Percentiles rank a stretch among this genome's conserved stretches.
Evolutionary conservation across 2,329 filamentous ascomycete species (phyloP).

Genomic region (Hypoxylon sp.): DNA sequence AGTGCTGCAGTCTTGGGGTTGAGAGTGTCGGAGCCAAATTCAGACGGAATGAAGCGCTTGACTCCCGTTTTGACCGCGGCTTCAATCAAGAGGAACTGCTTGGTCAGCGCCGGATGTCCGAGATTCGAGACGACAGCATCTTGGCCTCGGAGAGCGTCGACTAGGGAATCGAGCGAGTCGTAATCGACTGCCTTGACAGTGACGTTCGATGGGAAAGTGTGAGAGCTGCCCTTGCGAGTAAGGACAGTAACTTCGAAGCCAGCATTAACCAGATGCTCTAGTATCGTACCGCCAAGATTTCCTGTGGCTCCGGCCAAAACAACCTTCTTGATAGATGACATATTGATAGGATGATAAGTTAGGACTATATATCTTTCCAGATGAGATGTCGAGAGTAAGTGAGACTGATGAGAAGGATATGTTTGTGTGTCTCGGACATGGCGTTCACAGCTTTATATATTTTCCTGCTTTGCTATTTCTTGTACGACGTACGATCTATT

Average conservation of each 20-base stretch:
- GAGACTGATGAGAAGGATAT: slow-evolving; percentile 7
- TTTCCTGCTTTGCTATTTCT: slow-evolving; percentile 8
- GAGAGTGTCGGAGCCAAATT: slow-evolving; percentile 65
- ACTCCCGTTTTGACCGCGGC: slow-evolving; percentile 72
- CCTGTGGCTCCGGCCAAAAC: slow-evolving; percentile 48
- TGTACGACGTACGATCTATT: slow-evolving; percentile 2
- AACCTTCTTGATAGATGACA: slow-evolving; percentile 45
- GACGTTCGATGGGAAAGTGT: slow-evolving; percentile 56
- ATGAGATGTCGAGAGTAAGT: not conserved
- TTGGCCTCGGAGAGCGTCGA: slow-evolving; percentile 65
- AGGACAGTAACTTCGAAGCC: slow-evolving; percentile 69
- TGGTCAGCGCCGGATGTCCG: slow-evolving; percentile 41
- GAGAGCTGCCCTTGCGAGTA: slow-evolving; percentile 62
- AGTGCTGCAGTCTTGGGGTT: slow-evolving; percentile 58
- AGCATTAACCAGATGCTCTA: slow-evolving; percentile 57
- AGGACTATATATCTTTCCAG: not conserved
- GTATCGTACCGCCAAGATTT: slow-evolving; percentile 58
- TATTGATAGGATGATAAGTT: slow-evolving; percentile 27
- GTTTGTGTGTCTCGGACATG: slow-evolving; percentile 1
- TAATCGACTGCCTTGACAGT: slow-evolving; percentile 65
- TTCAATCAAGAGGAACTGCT: slow-evolving; percentile 68
- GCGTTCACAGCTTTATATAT: slow-evolving; percentile 12
- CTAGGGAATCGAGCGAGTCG: slow-evolving; percentile 64
- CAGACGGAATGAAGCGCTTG: slow-evolving; percentile 73
- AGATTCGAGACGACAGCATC: slow-evolving; percentile 72